Base-by-base conservation (phyloP, 495 filamentous ascomycete genomes). In the Sordaria brevicollis region DNA sequence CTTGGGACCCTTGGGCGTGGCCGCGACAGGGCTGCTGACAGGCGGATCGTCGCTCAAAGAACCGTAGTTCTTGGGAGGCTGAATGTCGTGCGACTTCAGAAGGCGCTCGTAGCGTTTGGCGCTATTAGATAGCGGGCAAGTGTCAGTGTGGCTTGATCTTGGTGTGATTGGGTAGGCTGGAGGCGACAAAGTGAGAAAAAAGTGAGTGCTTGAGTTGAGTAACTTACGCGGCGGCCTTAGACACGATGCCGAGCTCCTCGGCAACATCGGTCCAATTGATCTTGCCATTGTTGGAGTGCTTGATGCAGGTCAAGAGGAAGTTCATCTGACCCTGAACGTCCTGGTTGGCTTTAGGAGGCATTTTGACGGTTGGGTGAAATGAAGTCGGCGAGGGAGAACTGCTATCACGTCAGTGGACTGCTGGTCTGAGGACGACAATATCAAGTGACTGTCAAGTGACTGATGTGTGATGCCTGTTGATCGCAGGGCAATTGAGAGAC, bases 221-320 rank as follows among this genome's bases (percentile, higher is more conserved):
- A n/a, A 85, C 90, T 83, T 84, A 91, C 89, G 89, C 89, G 6
- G 90, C 90, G 21, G 85, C 88, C 73, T 88, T 89, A 75, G 74
- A 82, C 10, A 89, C 82, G 66, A 91, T 89, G 29, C 77, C 76
- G 33, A 88, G 87, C 75, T 91, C 88, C 35, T 85, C 77, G n/a
- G 88, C 87, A 39, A 92, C 89, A 65, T 82, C 80, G 13, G 71
- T 75, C 73, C 89, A 91, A 72, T 91, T 84, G 13, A 90, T 81
- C 75, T 86, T 87, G 35, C 88, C 87, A 54, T 80, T 81, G 72
- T 79, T 81, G 2, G 85, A 81, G 76, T 87, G 79, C 49, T 85
- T 81, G 74, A 92, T 86, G 79, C 89, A 92, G 54, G 82, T 81
- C 37, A 92, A 82, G 17, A 92, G 81, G 75, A 91, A 90, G 21